These are phyloP conservation scores for Chaetoscypha palmicola DNA, from an alignment of 2,329 filamentous ascomycete genomes.

Conservation along the genomic window DNA sequence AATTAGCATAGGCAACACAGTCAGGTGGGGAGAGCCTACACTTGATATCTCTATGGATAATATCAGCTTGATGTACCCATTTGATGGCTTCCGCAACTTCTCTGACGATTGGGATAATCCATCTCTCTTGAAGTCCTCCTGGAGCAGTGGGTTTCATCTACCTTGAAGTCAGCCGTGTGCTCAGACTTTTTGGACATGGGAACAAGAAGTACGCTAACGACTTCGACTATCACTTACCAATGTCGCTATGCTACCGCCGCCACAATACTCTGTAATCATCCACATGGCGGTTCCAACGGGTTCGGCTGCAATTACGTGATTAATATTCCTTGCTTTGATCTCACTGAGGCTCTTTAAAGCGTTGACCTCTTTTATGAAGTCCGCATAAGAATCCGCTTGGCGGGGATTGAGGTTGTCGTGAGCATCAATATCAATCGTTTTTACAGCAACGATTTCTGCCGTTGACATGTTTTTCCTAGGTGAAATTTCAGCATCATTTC, in stretches of 20 bases:
- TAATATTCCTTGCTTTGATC: constrained; percentile 70
- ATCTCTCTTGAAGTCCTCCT: constrained; percentile 61
- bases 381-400: constrained; percentile 58
- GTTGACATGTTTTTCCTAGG: constrained; percentile 29
- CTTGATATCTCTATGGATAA: constrained; percentile 67
- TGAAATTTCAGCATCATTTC: neutral
- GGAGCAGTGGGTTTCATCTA: constrained; percentile 59
- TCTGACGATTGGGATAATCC: constrained; percentile 60
- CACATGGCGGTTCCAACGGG: constrained; percentile 74
- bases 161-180: constrained; percentile 6
- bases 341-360: constrained; percentile 67
- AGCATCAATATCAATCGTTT: constrained; percentile 80
- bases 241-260: constrained; percentile 73
- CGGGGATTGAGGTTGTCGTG: constrained; percentile 61
- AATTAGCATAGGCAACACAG: constrained; percentile 3
- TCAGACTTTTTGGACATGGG: constrained; percentile 10
- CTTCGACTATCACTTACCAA: constrained; percentile 44
- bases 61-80: constrained; percentile 62
- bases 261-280: constrained; percentile 84
- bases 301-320: constrained; percentile 71
- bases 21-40: constrained; percentile 33
- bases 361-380: constrained; percentile 62
- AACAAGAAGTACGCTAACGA: no score
- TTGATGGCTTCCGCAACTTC: constrained; percentile 59
- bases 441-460: constrained; percentile 58